Conservation (phyloP, 306 rosid species). For the Albizia julibrissin region DNA sequence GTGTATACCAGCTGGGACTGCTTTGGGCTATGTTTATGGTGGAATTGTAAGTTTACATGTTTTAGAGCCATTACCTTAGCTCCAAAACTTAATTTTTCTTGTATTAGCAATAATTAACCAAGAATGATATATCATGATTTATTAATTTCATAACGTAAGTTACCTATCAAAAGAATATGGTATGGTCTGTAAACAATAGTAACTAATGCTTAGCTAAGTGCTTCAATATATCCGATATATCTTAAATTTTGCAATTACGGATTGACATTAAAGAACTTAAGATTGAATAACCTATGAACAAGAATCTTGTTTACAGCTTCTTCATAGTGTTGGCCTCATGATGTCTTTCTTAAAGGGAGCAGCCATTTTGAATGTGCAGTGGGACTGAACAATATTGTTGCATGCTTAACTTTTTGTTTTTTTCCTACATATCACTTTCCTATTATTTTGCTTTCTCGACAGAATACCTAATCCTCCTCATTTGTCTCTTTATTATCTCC, state of each 20-base stretch:
- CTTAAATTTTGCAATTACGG: neutral
- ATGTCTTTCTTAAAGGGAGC: neutral
- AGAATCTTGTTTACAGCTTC: neutral
- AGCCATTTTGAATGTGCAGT: neutral
- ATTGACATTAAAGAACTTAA: neutral
- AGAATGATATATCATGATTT: neutral
- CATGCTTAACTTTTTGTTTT: neutral
- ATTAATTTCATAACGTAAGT: neutral
- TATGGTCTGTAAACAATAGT: neutral
- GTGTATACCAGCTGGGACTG: slow-evolving; percentile 96
- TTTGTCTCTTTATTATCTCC: neutral
- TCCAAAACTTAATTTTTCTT: neutral
- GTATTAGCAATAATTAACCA: slow-evolving; percentile 2
- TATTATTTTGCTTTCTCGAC: neutral
- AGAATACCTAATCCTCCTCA: neutral
- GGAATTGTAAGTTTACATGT: slow-evolving; percentile 70
- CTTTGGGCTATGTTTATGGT: slow-evolving; percentile 92
- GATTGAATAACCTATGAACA: neutral
- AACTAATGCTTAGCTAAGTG: neutral
- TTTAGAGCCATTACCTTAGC: neutral
- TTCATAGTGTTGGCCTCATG: neutral
- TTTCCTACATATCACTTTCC: neutral
- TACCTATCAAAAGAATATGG: neutral
- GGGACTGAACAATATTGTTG: neutral
- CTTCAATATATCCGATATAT: neutral